Evolutionary conservation across 2,329 filamentous ascomycete species (phyloP).

Genomic region (Rhynchosporium graminicola): DNA sequence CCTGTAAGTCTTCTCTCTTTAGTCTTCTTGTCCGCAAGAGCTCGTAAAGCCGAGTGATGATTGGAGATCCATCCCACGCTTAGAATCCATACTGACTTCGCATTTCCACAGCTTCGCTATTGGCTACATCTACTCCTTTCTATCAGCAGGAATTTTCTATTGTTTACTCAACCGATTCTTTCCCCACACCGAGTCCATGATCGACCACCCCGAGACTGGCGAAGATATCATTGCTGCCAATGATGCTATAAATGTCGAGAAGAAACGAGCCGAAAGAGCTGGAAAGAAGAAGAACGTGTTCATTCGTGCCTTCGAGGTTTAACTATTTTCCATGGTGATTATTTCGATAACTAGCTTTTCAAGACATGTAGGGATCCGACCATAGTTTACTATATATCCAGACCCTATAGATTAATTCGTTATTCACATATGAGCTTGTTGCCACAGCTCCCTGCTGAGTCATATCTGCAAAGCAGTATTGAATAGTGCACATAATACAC

Average conservation of each 20-base stretch:
- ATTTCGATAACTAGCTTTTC: neutral
- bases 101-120: slow-evolving; percentile 19
- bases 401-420: no score
- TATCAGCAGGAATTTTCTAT: slow-evolving; percentile 25
- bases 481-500: no score
- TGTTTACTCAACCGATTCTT: slow-evolving; percentile 24
- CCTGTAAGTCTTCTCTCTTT: slow-evolving; percentile 19
- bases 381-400: no score
- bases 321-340: neutral
- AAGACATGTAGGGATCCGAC: no score
- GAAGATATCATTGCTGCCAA: slow-evolving; percentile 26
- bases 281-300: slow-evolving; percentile 15
- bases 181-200: slow-evolving; percentile 23
- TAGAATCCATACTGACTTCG: neutral
- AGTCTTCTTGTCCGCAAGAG: neutral
- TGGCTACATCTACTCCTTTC: slow-evolving; percentile 27
- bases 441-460: no score
- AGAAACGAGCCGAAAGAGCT: slow-evolving; percentile 15
- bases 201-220: slow-evolving; percentile 28
- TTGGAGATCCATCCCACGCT: no score
- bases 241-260: slow-evolving; percentile 25
- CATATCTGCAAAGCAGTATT: no score
- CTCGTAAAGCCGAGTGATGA: neutral
- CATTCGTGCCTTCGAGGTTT: slow-evolving; percentile 22
- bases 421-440: no score